Percentiles rank a stretch among this genome's conserved stretches.
Conservation (phyloP, 768 basidiomycete species). For the Leccinum uliginosum region DNA sequence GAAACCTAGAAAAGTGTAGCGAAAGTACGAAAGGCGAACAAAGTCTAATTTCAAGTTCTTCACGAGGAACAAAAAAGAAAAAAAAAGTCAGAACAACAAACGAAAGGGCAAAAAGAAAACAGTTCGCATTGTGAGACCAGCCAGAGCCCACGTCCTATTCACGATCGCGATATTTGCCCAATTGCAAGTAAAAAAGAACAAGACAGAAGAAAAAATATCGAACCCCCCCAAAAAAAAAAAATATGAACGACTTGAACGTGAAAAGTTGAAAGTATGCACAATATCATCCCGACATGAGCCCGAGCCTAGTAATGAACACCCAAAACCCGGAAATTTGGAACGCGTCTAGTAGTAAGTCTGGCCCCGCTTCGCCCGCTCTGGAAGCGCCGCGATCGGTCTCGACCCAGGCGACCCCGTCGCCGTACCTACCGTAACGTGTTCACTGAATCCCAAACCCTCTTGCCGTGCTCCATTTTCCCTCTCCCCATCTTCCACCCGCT, state of each 20-base stretch:
- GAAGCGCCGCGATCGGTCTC: slow-evolving; percentile 27
- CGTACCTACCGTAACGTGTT: slow-evolving; percentile 5
- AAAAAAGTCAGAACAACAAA: too few relatives aligned
- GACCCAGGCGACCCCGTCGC: slow-evolving; percentile 21
- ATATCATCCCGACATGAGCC: background rate
- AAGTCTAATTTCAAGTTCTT: too few relatives aligned
- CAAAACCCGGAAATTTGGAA: background rate
- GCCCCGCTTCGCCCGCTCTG: slow-evolving; percentile 26
- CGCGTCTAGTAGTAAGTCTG: slow-evolving; percentile 1
- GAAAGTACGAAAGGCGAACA: too few relatives aligned
- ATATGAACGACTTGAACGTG: background rate
- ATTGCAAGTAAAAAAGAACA: too few relatives aligned
- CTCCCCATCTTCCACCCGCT: background rate
- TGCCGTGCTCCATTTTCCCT: background rate
- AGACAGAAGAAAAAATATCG: too few relatives aligned
- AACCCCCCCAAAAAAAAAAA: background rate
- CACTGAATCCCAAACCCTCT: background rate
- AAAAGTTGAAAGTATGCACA: too few relatives aligned
- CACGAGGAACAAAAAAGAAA: too few relatives aligned
- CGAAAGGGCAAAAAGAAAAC: too few relatives aligned
- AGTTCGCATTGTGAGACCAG: too few relatives aligned
- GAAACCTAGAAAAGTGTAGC: too few relatives aligned
- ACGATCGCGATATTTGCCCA: too few relatives aligned
- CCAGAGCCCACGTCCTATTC: too few relatives aligned
- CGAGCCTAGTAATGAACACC: background rate